These are phyloP conservation scores for Scheffersomyces illinoinensis DNA, from an alignment of 1,139 yeast species.

Conservation along the genomic window DNA sequence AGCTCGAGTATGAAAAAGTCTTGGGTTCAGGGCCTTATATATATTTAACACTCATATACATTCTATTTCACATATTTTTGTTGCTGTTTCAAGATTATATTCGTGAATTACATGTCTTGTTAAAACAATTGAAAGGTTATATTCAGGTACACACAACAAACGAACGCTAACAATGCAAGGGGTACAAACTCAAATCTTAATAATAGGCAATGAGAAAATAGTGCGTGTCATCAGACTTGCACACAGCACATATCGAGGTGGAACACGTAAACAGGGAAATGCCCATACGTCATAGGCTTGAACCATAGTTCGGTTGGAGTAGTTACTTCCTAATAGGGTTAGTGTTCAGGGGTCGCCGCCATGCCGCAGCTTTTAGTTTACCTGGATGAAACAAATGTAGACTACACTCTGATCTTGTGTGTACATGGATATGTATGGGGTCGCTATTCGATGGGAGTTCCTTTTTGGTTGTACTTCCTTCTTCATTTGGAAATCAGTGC, in stretches of 20 bases:
- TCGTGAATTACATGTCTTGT: not conserved
- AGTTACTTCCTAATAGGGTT: not conserved
- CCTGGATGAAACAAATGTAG: not conserved
- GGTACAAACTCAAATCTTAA: not conserved
- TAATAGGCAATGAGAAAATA: not conserved
- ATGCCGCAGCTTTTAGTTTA: not conserved
- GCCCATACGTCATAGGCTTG: not conserved
- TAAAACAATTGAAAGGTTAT: not conserved
- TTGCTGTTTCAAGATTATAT: not conserved
- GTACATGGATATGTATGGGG: not conserved
- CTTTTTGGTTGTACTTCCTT: not conserved
- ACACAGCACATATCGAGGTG: not conserved
- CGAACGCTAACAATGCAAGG: not conserved
- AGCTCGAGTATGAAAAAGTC: not conserved
- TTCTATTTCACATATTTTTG: not conserved
- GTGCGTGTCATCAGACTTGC: not conserved
- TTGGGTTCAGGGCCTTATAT: not conserved
- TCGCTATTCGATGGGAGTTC: not conserved
- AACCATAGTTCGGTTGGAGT: not conserved
- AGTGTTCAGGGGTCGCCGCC: not conserved
- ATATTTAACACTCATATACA: not conserved
- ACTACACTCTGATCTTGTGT: not conserved
- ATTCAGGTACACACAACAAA: not conserved
- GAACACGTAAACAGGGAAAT: not conserved
- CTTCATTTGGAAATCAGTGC: not conserved